Evolutionary conservation across 2,329 filamentous ascomycete genomes (phyloP), one percentile per base, ranked within the genome.

Genomic region (Elsinoe fawcettii): DNA sequence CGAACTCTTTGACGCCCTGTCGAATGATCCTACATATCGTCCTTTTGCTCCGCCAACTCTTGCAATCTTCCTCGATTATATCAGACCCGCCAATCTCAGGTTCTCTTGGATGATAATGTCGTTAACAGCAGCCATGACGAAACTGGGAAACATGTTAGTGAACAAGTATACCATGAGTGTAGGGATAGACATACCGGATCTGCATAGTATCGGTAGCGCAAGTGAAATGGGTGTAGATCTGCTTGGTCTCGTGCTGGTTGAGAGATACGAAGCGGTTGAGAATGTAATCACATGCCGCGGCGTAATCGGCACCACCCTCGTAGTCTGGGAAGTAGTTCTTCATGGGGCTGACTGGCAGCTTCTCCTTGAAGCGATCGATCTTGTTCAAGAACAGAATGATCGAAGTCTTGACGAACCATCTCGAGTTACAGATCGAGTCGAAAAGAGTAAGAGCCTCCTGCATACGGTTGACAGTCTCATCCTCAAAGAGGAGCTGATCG

Each of bases 61-160:
- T 53, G 16, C 34, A n/a, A 14, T 20, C 18, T 18, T 23, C 14
- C 4, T 20, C 54, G 54, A 23, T 64, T 87, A 96, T 82, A 97
- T 96, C 73, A 97, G 80, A 81, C 92, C 92, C 75, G 91, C 96
- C 74, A 95, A 82, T 74, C 93, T 87, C 63, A 99, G 84, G 77
- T 99, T 99, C 77, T 97, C 93, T 79, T 99, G 93, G 74, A 99
- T 99, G 77, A 99, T 99, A 74, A 99, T 99, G 77, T 99, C 93
- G 77, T 99, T 99, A 70, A 99, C 93, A 65, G 93, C 93, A 61
- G 92, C 91, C 93, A 99, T 99, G 75, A 99, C 93, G 80, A 99
- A 97, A 70, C 41, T 46, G 22, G 5, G 22, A 23, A 25, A n/a
- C n/a, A n/a, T 23, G 20, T 46, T 25, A 46, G 41, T 12, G 14